These are phyloP conservation scores for Botrytis fragariae DNA, from an alignment of 2,329 filamentous ascomycete species.

Conservation along the genomic window DNA sequence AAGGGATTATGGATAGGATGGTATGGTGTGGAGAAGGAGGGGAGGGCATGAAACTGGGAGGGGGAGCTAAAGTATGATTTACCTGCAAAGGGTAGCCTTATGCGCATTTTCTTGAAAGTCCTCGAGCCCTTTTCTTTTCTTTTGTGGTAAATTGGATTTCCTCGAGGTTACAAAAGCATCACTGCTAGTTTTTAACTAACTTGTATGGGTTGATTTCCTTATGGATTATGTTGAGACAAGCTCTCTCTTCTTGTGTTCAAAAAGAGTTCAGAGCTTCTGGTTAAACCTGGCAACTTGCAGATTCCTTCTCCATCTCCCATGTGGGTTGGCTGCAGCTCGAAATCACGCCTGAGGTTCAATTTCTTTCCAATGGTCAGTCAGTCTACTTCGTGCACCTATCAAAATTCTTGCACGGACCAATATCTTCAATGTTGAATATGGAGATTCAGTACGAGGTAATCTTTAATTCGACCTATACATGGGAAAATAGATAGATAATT, in stretches of 20 bases:
- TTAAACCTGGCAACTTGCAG: constrained; percentile 14
- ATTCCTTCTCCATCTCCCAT: constrained; percentile 12
- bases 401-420: constrained; percentile 5
- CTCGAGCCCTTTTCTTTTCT: not conserved
- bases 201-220: not conserved
- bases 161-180: constrained; percentile 7
- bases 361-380: not conserved
- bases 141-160: not conserved
- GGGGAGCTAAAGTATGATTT: constrained; percentile 38
- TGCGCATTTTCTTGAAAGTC: constrained; percentile 62
- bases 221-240: constrained; percentile 4
- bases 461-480: constrained; percentile 4
- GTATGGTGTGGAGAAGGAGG: constrained; percentile 13
- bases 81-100: constrained; percentile 88
- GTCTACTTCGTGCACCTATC: constrained; percentile 9
- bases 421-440: constrained; percentile 12
- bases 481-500: constrained; percentile 6
- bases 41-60: constrained; percentile 15
- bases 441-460: constrained; percentile 17
- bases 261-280: constrained; percentile 16
- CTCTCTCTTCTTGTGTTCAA: constrained; percentile 12
- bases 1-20: not conserved
- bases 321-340: constrained; percentile 13
- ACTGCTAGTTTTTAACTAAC: constrained; percentile 3
- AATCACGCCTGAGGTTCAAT: constrained; percentile 5